Evolutionary conservation across 805 yeast genomes (phyloP).

Genomic region (Brettanomyces bruxellensis): DNA sequence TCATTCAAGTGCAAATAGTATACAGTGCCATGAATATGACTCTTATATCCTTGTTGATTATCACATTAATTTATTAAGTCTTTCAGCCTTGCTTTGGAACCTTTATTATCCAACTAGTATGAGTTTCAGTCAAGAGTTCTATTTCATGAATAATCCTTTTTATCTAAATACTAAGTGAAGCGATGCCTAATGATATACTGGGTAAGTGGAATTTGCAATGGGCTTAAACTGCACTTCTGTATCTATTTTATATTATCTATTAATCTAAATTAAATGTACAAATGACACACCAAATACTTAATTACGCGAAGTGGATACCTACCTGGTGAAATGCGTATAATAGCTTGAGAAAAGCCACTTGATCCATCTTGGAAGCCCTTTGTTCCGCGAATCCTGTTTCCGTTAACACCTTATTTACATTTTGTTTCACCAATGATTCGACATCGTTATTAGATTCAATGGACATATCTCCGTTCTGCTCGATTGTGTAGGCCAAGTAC

Average conservation of each 20-base stretch:
- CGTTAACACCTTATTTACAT: slow-evolving; percentile 62
- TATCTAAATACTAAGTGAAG: no score
- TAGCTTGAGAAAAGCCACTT: slow-evolving; percentile 81
- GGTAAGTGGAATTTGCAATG: no score
- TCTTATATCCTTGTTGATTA: no score
- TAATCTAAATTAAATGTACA: not conserved
- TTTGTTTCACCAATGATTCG: slow-evolving; percentile 47
- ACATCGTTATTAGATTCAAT: slow-evolving; percentile 33
- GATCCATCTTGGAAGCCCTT: slow-evolving; percentile 92
- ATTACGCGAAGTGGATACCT: slow-evolving; percentile 88
- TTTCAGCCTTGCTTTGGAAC: no score
- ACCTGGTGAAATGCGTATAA: slow-evolving; percentile 93
- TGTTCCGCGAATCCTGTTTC: slow-evolving; percentile 78
- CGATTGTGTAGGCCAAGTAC: slow-evolving; percentile 41
- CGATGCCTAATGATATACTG: no score
- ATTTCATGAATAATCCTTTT: no score
- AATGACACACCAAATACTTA: not conserved
- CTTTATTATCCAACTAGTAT: no score
- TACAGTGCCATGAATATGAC: no score
- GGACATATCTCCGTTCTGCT: slow-evolving; percentile 39
- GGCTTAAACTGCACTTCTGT: no score
- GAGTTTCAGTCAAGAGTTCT: no score
- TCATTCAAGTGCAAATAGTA: no score
- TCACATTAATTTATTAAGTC: no score
- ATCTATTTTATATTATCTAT: not conserved